Conservation (phyloP, 495 filamentous ascomycete genomes). For the Hypoxylon fuscum region DNA sequence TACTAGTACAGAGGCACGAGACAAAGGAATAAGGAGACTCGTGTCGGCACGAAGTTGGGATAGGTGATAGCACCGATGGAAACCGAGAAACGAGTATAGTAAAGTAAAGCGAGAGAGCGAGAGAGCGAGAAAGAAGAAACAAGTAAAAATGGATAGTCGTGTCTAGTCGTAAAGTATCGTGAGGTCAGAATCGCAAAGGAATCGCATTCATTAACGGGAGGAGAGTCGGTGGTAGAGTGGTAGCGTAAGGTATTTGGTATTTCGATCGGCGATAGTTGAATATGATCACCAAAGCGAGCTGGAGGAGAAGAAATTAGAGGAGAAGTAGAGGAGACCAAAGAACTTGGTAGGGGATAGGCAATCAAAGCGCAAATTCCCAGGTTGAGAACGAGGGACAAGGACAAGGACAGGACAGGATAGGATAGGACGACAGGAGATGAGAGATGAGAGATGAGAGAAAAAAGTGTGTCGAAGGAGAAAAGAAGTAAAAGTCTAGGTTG, state of each 20-base stretch:
- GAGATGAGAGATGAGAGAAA: constrained; percentile 4
- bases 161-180: constrained; percentile 30
- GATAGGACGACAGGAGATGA: neutral
- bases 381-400: constrained; percentile 29
- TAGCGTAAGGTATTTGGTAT: too few species aligned
- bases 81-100: too few species aligned
- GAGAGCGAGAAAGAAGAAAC: neutral
- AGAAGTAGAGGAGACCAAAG: constrained; percentile 28
- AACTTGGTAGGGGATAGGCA: constrained; percentile 6
- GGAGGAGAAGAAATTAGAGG: constrained; percentile 7
- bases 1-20: too few species aligned
- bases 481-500: too few species aligned
- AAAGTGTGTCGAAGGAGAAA: too few species aligned
- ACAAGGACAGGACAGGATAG: too few species aligned
- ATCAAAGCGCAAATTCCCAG: constrained; percentile 15
- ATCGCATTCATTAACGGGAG: constrained; percentile 21
- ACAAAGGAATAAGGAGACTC: too few species aligned
- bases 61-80: too few species aligned
- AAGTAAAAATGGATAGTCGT: constrained; percentile 4
- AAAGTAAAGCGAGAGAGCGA: too few species aligned
- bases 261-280: constrained; percentile 19
- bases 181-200: constrained; percentile 14
- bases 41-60: too few species aligned
- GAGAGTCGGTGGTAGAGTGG: too few species aligned
- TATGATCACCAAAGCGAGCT: constrained; percentile 10